Evolutionary conservation across 176 grass and related monocot genomes (phyloP), one percentile per base, ranked within the genome.

Genomic region (Miscanthus lutarioriparius): DNA sequence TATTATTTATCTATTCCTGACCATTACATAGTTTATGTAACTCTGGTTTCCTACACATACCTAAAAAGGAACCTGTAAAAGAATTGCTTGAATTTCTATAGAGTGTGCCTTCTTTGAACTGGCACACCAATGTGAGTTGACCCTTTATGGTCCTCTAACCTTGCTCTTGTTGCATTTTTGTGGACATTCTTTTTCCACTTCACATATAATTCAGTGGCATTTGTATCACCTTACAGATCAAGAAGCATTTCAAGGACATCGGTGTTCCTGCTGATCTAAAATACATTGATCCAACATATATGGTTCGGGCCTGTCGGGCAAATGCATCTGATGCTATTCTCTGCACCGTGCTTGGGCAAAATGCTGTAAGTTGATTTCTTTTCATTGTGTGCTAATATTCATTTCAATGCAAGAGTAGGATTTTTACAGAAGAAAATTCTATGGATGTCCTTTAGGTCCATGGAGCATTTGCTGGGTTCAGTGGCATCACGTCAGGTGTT

Each of bases 261-360:
- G 81, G 47, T 80, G 80, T 95, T 49, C 93, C 89, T 48, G 96
- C 92, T 86, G 93, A 98, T 94, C 22, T 95, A 5, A 98, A 98
- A 44, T 98, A 95, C 86, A 95, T 95, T 30, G 93, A 98, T 82
- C 96, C 96, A 54, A 98, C 93, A 77, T 98, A 95, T 83, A 98
- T 98, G 96, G 85, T 98, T 65, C 89, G 96, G 26, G 93, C 96
- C n/a, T 93, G 87, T 72, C 87, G 96, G 45, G 89, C 93, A 41
- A 98, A 98, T 92, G 96, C 93, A 83, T 98, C 96, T 69, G 96
- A 98, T 87, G 96, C 96, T 75, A 98, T 98, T 82, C 83, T 95
- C 56, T 98, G 96, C 89, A 98, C 96, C 17, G 91, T 98, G 15
- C 96, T 98, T 27, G 93, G 91, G 63, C 96, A 98, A 78, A 98